Evolutionary conservation across 2,329 filamentous ascomycete genomes (phyloP).

Genomic region (Cladophialophora immunda): DNA sequence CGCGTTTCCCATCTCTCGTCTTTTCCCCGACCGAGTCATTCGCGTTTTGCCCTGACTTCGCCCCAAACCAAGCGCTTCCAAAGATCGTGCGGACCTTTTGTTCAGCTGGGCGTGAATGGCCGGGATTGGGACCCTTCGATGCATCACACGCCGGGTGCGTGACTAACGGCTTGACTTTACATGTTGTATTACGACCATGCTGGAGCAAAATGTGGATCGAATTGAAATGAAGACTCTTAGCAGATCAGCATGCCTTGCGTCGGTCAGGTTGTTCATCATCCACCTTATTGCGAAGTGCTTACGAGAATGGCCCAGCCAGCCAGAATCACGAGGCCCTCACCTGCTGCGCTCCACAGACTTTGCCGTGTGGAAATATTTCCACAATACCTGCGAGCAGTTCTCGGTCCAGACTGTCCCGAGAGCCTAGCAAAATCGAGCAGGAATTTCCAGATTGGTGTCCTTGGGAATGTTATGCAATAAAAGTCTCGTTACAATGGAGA

Average conservation of each 20-base stretch:
- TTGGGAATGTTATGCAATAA: neutral
- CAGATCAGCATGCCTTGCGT: neutral
- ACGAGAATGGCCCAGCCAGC: neutral
- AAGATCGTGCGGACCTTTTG: neutral
- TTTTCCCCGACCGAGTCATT: neutral
- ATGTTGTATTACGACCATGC: slow-evolving; percentile 2
- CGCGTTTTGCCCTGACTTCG: neutral
- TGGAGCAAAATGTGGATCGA: neutral
- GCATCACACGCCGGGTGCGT: neutral
- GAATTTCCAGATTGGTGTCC: neutral
- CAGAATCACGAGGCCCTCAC: neutral
- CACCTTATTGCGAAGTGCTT: slow-evolving; percentile 6
- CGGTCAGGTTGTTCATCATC: neutral
- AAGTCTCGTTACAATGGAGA: neutral
- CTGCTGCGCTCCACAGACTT: neutral
- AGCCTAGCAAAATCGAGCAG: neutral
- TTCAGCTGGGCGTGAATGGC: neutral
- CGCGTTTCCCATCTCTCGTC: neutral
- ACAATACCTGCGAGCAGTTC: neutral
- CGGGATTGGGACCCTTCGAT: neutral
- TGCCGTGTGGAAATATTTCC: neutral
- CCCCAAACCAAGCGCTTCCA: neutral
- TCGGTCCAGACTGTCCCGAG: neutral
- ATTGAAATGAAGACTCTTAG: neutral
- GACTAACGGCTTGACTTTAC: neutral